Conservation (phyloP, 306 rosid species). For the Pterocarpus santalinus region DNA sequence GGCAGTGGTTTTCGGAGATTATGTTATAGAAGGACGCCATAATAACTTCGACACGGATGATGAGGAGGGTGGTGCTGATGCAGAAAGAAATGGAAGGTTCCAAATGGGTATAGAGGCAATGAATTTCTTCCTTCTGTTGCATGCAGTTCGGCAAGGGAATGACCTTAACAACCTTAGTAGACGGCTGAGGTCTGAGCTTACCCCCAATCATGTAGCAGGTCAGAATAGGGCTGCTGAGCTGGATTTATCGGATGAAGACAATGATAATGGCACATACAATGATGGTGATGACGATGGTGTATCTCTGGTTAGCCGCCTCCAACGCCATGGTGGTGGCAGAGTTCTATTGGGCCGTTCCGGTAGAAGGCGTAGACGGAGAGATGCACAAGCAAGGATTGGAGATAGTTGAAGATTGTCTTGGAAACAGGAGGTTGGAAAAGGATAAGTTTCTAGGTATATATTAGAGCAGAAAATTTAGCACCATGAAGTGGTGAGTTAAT, state of each 20-base stretch:
- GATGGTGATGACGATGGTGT: slow-evolving; percentile 59
- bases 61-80: slow-evolving; percentile 64
- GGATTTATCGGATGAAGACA: slow-evolving; percentile 68
- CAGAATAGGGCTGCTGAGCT: slow-evolving; percentile 51
- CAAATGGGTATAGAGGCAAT: slow-evolving; percentile 81
- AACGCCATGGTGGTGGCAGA: slow-evolving; percentile 71
- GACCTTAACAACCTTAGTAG: slow-evolving; percentile 58
- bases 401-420: slow-evolving; percentile 45
- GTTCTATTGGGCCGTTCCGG: slow-evolving; percentile 77
- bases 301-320: slow-evolving; percentile 83
- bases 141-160: slow-evolving; percentile 82
- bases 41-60: slow-evolving; percentile 68
- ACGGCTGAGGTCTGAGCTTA: slow-evolving; percentile 66
- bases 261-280: slow-evolving; percentile 45
- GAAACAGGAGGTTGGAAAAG: slow-evolving; percentile 69
- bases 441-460: slow-evolving; percentile 62
- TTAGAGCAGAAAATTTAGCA: slow-evolving; percentile 56
- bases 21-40: slow-evolving; percentile 83
- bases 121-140: slow-evolving; percentile 88
- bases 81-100: slow-evolving; percentile 69
- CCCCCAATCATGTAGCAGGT: slow-evolving; percentile 54
- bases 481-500: slow-evolving; percentile 55
- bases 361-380: slow-evolving; percentile 86
- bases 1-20: slow-evolving; percentile 93
- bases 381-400: slow-evolving; percentile 46